Evolutionary conservation across 1,284 basidiomycete species (phyloP), one percentile per base, ranked within the genome.

Genomic region (Sanghuangporus sanghuang): DNA sequence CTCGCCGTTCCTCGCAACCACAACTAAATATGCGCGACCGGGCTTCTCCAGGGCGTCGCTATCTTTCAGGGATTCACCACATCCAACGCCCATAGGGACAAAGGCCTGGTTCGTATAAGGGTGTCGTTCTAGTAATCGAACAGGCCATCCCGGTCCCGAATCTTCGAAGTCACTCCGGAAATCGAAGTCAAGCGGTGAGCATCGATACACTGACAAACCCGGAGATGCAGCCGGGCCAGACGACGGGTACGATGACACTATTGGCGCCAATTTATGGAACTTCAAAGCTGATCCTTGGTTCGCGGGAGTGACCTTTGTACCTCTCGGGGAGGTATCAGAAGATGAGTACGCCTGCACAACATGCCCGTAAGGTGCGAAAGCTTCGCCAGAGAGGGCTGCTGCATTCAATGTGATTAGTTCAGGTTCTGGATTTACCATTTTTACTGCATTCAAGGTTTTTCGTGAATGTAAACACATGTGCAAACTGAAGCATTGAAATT

Each of bases 201-300:
- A 91, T 53, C 90, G 79, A 71, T 92, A 93, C 27, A 92, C 83
- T 0, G 90, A 92, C 54, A 95, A 76, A 0, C 86, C 85, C 27
- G 83, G 68, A 8, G 87, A 85, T 12, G 88, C 89, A 3, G 77
- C 75, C 14, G 75, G 67, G 2, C 27, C 23, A 14, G 73, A 81
- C 0, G 74, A 68, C 0, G 87, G 84, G 74, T 95, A 96, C 1
- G 81, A 84, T 5, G 85, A 81, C 18, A 77, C 74, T 40, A 93
- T 75, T 4, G 86, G 77, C 1, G 91, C 84, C 32, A 97, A 81
- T 73, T 94, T 90, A 78, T 96, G 92, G 77, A 90, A 96, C 76
- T 98, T 98, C 68, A 76, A 81, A 0, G 95, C 96, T 0, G 93
- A 92, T 44, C 91, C 93, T 69, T 85, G 89, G 75, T 98, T 98